These are phyloP conservation scores for Luzula sylvatica DNA, from an alignment of 176 grass and related monocot species.

Conservation along the genomic window DNA sequence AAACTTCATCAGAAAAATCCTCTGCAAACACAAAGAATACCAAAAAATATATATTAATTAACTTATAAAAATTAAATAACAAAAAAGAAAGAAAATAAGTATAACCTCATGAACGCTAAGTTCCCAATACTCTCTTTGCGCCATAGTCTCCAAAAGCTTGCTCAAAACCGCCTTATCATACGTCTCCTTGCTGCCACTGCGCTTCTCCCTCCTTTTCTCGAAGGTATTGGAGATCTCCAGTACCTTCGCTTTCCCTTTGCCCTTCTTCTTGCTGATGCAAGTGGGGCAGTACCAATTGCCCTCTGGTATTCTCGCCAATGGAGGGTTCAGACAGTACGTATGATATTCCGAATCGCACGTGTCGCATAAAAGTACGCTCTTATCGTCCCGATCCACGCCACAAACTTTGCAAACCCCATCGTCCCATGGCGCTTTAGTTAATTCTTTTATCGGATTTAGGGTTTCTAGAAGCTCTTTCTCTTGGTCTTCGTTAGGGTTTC, in stretches of 20 bases:
- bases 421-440: conserved; percentile 95
- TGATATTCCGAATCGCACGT: conserved; percentile 93
- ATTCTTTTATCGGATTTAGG: conserved; percentile 39
- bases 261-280: conserved; percentile 40
- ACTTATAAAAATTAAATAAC: neutral
- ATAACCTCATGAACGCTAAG: conserved; percentile 63
- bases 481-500: conserved; percentile 32
- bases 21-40: conserved; percentile 49
- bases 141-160: conserved; percentile 57
- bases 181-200: conserved; percentile 34
- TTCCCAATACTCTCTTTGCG: conserved; percentile 92
- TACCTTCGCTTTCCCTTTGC: conserved; percentile 12
- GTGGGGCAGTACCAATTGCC: conserved; percentile 96
- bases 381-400: conserved; percentile 84
- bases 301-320: conserved; percentile 72
- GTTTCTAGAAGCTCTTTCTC: conserved; percentile 47
- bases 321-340: conserved; percentile 91
- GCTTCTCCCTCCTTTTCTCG: conserved; percentile 35
- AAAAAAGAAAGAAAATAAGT: conserved; percentile 1
- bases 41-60: conserved; percentile 18
- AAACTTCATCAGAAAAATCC: conserved; percentile 81
- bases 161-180: conserved; percentile 37
- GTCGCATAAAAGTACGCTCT: conserved; percentile 87
- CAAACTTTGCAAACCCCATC: conserved; percentile 97
- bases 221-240: conserved; percentile 22